Percentiles rank a stretch among this genome's conserved stretches.
These are phyloP conservation scores for Pseudogymnoascus sp. DNA, from an alignment of 2,329 filamentous ascomycete species.

Conservation along the genomic window DNA sequence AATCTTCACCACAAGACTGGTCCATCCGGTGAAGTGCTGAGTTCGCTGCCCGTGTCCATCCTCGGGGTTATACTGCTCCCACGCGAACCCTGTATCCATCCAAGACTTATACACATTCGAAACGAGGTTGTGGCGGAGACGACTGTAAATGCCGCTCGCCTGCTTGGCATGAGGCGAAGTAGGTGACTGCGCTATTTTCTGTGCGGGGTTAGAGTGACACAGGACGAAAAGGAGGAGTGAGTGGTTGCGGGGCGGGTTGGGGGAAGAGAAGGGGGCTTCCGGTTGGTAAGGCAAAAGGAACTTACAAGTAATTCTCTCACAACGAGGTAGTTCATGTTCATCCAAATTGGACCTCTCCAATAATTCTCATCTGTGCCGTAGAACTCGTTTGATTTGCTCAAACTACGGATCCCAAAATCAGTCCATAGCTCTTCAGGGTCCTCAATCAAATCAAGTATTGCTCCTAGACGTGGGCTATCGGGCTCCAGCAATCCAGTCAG, in stretches of 20 bases:
- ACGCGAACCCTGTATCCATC: constrained; percentile 88
- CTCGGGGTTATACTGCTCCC: constrained; percentile 96
- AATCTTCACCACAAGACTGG: constrained; percentile 93
- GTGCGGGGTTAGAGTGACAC: constrained; percentile 30
- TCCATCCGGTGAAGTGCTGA: constrained; percentile 98
- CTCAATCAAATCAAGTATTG: constrained; percentile 66
- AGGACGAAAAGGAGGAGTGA: not conserved
- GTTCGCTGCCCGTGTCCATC: constrained; percentile 89
- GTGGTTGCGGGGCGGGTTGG: constrained; percentile 11
- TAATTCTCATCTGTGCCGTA: constrained; percentile 95
- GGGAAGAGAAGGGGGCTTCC: too few species aligned
- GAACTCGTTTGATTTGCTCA: constrained; percentile 73
- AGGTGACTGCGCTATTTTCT: constrained; percentile 48
- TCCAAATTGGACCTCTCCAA: constrained; percentile 91
- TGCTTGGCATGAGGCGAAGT: constrained; percentile 53
- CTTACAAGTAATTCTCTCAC: constrained; percentile 69
- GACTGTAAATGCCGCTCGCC: constrained; percentile 66
- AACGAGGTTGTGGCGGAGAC: constrained; percentile 74
- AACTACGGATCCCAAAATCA: constrained; percentile 74
- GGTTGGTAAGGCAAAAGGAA: constrained; percentile 25
- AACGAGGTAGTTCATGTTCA: constrained; percentile 90
- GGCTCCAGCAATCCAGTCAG: constrained; percentile 69
- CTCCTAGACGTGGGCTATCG: constrained; percentile 64
- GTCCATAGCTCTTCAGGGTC: constrained; percentile 87
- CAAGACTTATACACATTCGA: constrained; percentile 82